Base-by-base conservation (phyloP, 352 stramenopile genomes). In the Phytophthora rubi region DNA sequence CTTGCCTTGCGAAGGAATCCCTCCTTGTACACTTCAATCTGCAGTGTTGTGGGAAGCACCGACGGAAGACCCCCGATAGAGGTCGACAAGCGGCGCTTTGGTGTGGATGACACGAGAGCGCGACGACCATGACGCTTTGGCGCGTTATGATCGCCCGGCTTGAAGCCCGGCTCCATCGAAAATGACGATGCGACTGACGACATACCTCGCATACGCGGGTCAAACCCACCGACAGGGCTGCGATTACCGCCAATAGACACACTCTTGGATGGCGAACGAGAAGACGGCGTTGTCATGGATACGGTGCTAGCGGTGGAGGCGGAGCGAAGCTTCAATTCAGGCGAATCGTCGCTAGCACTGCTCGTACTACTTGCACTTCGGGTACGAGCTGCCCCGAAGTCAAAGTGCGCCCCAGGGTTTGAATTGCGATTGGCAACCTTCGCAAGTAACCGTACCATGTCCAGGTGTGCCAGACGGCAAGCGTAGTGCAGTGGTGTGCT, bases 401-500 rank as follows among this genome's bases (percentile, higher is more conserved):
- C 76, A 54, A 82, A 85, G 32, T 83, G 47, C 53, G 70, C 73
- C 28, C 72, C 77, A 39, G 86, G 79, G 37, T 79, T 81, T 7
- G 85, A 92, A 59, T 92, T 95, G 33, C 88, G 87, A 71, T 96
- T 96, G 2, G 86, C 89, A 56, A 95, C 88, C 75, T 90, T 94
- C 1, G 88, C 80, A 16, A 97, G 74, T 44, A 95, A 71, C 26
- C 93, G 90, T 5, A 96, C 83, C 88, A 96, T 95, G 57, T 95
- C 89, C 15, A 95, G 37, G 65, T 96, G 86, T 1, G 85, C 87
- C 8, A 96, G 65, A 4, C 84, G 85, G 9, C 75, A 76, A 0
- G 90, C 88, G 57, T 96, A 96, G 72, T 97, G 90, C 57, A 97
- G 78, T 18, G 90, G 90, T 18, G 90, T 96, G 60, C 85, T 95